These are phyloP conservation scores for Colletotrichum noveboracense DNA, from an alignment of 2,329 filamentous ascomycete genomes.

Conservation along the genomic window DNA sequence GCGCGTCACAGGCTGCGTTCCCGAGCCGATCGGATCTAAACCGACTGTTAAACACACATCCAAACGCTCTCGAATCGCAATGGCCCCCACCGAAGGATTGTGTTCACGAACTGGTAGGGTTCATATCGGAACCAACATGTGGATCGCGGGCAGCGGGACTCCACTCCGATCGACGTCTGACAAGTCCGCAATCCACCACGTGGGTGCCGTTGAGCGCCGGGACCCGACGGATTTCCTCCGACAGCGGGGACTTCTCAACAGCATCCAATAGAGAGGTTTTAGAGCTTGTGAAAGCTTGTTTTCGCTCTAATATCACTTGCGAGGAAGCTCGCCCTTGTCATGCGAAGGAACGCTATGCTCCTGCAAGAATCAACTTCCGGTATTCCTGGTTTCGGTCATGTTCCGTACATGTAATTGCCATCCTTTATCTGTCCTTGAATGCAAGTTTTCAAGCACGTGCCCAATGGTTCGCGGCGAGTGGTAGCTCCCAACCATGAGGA, in stretches of 20 bases:
- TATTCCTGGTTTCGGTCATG: background rate
- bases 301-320: background rate
- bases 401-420: background rate
- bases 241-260: background rate
- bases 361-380: background rate
- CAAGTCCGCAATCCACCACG: constrained; percentile 1
- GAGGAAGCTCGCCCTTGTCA: background rate
- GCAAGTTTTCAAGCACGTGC: background rate
- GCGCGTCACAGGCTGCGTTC: background rate
- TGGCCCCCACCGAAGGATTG: background rate
- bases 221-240: background rate
- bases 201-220: background rate
- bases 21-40: background rate
- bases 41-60: background rate
- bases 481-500: background rate
- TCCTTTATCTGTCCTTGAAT: background rate
- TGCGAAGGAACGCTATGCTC: background rate
- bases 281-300: background rate
- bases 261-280: background rate
- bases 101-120: background rate
- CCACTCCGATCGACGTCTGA: constrained; percentile 11
- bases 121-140: background rate
- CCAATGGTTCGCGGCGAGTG: background rate
- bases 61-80: background rate
- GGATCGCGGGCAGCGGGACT: background rate